A percentile compares a stretch with the other conserved stretches of the same genome.
Conservation (phyloP, 148 eudicot genomes). For the Drosera capensis region DNA sequence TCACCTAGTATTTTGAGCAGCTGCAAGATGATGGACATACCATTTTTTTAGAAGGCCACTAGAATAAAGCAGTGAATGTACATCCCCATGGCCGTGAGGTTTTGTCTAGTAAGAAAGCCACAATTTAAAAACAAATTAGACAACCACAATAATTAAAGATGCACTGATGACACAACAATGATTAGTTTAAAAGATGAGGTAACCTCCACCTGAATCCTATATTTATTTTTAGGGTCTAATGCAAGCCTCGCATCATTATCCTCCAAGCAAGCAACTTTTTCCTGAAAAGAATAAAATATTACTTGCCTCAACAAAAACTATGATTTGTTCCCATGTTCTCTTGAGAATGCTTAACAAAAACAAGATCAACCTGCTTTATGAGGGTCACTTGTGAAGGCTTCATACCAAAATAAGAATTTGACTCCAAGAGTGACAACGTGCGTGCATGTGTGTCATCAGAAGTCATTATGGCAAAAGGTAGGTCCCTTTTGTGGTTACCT, state of each 20-base stretch:
- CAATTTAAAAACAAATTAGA: constrained; percentile 2
- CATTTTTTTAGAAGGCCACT: constrained; percentile 60
- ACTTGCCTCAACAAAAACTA: too few species aligned
- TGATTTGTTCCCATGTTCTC: too few species aligned
- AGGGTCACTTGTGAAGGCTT: constrained; percentile 67
- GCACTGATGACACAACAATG: background rate
- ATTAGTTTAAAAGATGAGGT: background rate
- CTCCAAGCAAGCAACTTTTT: constrained; percentile 98
- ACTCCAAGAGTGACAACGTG: constrained; percentile 49
- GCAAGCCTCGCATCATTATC: constrained; percentile 96
- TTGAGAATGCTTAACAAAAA: too few species aligned
- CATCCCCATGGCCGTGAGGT: constrained; percentile 99
- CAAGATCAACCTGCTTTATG: constrained; percentile 97
- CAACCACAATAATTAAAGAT: background rate
- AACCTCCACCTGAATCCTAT: constrained; percentile 61
- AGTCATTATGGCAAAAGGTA: constrained; percentile 91
- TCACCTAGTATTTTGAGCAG: background rate
- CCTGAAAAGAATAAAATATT: constrained; percentile 25
- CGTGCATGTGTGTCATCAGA: constrained; percentile 90
- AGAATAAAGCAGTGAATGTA: constrained; percentile 82
- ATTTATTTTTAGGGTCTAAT: constrained; percentile 60
- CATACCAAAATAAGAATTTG: constrained; percentile 92
- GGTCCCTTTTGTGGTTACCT: constrained; percentile 50
- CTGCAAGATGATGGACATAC: constrained; percentile 17
- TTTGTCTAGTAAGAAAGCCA: constrained; percentile 42